Percentiles rank a stretch among this genome's conserved stretches.
Evolutionary conservation across 208 protist species (phyloP).

Genomic region (Trypanosoma melophagium): DNA sequence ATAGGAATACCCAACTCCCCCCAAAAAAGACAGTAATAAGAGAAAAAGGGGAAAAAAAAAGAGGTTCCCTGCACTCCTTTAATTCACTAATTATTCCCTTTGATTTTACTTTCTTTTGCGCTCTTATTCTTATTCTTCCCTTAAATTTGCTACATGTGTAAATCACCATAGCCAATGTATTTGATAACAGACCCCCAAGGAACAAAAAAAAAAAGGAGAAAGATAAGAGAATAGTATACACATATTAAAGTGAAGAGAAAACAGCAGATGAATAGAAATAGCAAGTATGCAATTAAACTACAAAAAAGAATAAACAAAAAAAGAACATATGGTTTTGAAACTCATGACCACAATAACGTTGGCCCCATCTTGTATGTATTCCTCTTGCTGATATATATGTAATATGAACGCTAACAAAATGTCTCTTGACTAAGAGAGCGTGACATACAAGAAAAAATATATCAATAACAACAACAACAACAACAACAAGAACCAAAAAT

Average conservation of each 20-base stretch:
- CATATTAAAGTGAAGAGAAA: not conserved
- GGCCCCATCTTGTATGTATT: too few species aligned
- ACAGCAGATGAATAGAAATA: conserved; percentile 9
- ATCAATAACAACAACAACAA: too few species aligned
- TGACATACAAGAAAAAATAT: too few species aligned
- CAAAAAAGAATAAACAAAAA: not conserved
- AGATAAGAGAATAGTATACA: conserved; percentile 18
- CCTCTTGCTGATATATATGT: too few species aligned
- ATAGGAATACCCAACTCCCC: not conserved
- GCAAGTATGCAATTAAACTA: not conserved
- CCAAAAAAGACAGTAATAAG: too few species aligned
- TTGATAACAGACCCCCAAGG: not conserved
- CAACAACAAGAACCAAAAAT: too few species aligned
- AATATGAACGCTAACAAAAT: too few species aligned
- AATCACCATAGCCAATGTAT: not conserved
- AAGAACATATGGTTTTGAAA: not conserved
- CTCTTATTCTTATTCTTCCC: not conserved
- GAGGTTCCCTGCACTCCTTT: too few species aligned
- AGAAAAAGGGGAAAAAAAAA: too few species aligned
- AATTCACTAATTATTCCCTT: too few species aligned
- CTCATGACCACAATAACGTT: too few species aligned
- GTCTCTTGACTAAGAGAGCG: too few species aligned
- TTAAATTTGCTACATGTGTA: not conserved
- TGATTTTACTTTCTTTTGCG: not conserved
- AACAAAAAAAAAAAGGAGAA: conserved; percentile 14